These are phyloP conservation scores for Capsicum baccatum DNA, from an alignment of 257 asterid species.

Conservation along the genomic window DNA sequence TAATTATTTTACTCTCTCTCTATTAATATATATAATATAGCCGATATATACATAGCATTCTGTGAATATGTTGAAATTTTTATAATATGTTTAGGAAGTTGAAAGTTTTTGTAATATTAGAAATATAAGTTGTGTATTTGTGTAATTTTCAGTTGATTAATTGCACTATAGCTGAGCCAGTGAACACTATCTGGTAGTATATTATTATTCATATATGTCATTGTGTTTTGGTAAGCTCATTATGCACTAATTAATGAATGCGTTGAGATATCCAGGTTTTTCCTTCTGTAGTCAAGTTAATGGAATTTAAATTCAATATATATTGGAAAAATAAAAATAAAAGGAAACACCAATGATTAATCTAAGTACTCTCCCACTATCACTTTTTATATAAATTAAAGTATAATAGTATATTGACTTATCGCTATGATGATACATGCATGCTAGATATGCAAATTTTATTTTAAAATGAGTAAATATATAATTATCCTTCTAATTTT, in stretches of 20 bases:
- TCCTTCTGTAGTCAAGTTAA: constrained; percentile 17
- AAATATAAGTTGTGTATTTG: too few relatives aligned
- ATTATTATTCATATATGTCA: constrained; percentile 6
- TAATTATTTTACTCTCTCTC: too few relatives aligned
- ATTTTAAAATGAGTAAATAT: too few relatives aligned
- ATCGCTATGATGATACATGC: too few relatives aligned
- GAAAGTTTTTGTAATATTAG: too few relatives aligned
- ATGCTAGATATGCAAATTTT: too few relatives aligned
- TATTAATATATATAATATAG: too few relatives aligned
- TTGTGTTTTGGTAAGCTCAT: constrained; percentile 25
- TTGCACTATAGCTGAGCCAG: background rate
- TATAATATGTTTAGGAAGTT: too few relatives aligned
- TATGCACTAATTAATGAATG: constrained; percentile 13
- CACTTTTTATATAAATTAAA: background rate
- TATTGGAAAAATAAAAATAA: too few relatives aligned
- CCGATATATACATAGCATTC: too few relatives aligned
- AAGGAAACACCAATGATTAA: background rate
- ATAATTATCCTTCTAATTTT: too few relatives aligned
- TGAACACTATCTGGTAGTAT: constrained; percentile 4
- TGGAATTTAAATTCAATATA: background rate
- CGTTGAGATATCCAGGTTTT: constrained; percentile 14
- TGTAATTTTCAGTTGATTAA: background rate
- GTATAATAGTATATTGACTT: background rate
- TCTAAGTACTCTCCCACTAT: background rate
- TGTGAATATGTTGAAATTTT: too few relatives aligned